These are phyloP conservation scores for Blakeslea trispora DNA, from an alignment of 371 early-diverging fungal genomes.

Conservation along the genomic window DNA sequence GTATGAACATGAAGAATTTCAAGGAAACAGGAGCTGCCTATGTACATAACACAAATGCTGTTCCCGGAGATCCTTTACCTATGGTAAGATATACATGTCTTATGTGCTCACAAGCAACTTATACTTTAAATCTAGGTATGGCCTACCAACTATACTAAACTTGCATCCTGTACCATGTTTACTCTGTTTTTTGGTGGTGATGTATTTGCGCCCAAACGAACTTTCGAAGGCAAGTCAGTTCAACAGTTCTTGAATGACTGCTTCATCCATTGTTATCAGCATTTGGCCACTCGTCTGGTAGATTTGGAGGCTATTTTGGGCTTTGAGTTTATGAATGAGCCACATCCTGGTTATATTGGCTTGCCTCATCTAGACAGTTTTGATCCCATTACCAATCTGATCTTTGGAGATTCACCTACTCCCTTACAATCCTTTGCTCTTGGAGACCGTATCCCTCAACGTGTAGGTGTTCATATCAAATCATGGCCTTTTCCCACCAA, in stretches of 20 bases:
- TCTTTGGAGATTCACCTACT: slow-evolving; percentile 70
- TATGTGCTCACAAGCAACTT: neutral
- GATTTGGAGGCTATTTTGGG: slow-evolving; percentile 70
- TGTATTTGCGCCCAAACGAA: slow-evolving; percentile 66
- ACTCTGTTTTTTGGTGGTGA: slow-evolving; percentile 80
- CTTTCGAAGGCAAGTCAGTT: slow-evolving; percentile 48
- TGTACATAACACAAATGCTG: slow-evolving; percentile 69
- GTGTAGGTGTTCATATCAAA: slow-evolving; percentile 69
- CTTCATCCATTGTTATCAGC: slow-evolving; percentile 54
- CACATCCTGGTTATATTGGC: slow-evolving; percentile 80
- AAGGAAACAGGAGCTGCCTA: slow-evolving; percentile 70
- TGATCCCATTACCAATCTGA: slow-evolving; percentile 66
- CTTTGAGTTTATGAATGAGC: slow-evolving; percentile 85
- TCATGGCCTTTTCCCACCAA: slow-evolving; percentile 78
- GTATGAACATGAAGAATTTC: slow-evolving; percentile 68
- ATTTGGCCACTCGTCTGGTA: slow-evolving; percentile 58
- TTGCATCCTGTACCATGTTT: slow-evolving; percentile 83
- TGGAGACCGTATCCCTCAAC: slow-evolving; percentile 64
- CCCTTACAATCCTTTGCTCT: slow-evolving; percentile 75
- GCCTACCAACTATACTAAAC: slow-evolving; percentile 81
- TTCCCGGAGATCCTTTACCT: slow-evolving; percentile 59
- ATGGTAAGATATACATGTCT: slow-evolving; percentile 50
- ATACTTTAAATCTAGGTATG: slow-evolving; percentile 47
- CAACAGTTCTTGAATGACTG: slow-evolving; percentile 56
- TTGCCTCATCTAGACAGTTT: slow-evolving; percentile 55